Conservation (phyloP, 1,284 basidiomycete genomes). For the Austroboletus niveus region DNA sequence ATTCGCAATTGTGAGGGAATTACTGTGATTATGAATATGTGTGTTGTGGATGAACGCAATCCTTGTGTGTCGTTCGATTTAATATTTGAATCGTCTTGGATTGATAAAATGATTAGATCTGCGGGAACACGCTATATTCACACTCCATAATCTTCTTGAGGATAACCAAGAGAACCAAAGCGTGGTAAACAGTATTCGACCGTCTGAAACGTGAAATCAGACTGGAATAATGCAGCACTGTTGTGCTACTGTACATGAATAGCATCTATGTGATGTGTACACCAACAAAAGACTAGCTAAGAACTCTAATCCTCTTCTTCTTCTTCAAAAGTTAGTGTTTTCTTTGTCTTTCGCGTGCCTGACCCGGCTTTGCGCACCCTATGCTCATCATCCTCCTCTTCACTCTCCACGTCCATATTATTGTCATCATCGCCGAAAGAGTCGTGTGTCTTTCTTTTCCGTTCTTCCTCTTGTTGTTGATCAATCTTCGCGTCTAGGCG, state of each 20-base stretch:
- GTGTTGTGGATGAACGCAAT: constrained; percentile 86
- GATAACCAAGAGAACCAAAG: constrained; percentile 78
- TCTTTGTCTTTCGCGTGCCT: constrained; percentile 50
- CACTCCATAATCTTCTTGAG: constrained; percentile 75
- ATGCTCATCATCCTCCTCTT: constrained; percentile 66
- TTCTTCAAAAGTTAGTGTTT: constrained; percentile 57
- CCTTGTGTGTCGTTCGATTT: constrained; percentile 64
- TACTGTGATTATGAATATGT: constrained; percentile 78
- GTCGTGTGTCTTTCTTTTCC: constrained; percentile 26
- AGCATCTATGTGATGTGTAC: not conserved
- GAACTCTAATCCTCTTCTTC: constrained; percentile 43
- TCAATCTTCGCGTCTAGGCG: constrained; percentile 63
- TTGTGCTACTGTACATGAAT: constrained; percentile 3
- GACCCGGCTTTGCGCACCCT: constrained; percentile 52
- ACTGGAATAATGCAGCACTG: constrained; percentile 47
- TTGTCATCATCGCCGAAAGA: constrained; percentile 36
- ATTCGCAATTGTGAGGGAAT: constrained; percentile 72
- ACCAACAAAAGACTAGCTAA: not conserved
- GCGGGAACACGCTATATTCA: constrained; percentile 85
- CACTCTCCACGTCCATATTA: constrained; percentile 74
- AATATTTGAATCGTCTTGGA: not conserved
- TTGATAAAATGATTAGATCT: constrained; percentile 54
- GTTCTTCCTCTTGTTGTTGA: constrained; percentile 49
- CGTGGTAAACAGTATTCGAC: constrained; percentile 71
- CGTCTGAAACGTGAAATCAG: constrained; percentile 56